A percentile compares a stretch with the other conserved stretches of the same genome.
Evolutionary conservation across 306 rosid species (phyloP).

Genomic region (Medicago truncatula): MtrunA17r5.0-ANR NC_053048.1:54550501-54551000

Average conservation of each 20-base stretch:
- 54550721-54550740: not conserved
- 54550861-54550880: slow-evolving; percentile 82
- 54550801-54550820: slow-evolving; percentile 97
- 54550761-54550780: slow-evolving; percentile 57
- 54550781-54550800: slow-evolving; percentile 99
- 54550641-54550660: slow-evolving; percentile 14
- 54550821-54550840: slow-evolving; percentile 98
- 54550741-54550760: slow-evolving; percentile 7
- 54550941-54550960: slow-evolving; percentile 30
- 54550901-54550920: slow-evolving; percentile 86
- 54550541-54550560: not conserved
- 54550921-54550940: slow-evolving; percentile 37
- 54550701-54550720: slow-evolving; percentile 19
- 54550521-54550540: slow-evolving; percentile 12
- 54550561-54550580: not conserved
- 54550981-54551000: slow-evolving; percentile 30
- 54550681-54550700: slow-evolving; percentile 15
- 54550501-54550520: slow-evolving; percentile 19
- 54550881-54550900: slow-evolving; percentile 99
- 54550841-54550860: slow-evolving; percentile 95
- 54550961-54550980: slow-evolving; percentile 33
- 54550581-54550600: slow-evolving; percentile 5
- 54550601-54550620: slow-evolving; percentile 20
- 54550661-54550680: slow-evolving; percentile 5
- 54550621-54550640: not conserved